phyloP scores from a whole-genome alignment of 257 asterid species.

The Primulina eburnea region DNA sequence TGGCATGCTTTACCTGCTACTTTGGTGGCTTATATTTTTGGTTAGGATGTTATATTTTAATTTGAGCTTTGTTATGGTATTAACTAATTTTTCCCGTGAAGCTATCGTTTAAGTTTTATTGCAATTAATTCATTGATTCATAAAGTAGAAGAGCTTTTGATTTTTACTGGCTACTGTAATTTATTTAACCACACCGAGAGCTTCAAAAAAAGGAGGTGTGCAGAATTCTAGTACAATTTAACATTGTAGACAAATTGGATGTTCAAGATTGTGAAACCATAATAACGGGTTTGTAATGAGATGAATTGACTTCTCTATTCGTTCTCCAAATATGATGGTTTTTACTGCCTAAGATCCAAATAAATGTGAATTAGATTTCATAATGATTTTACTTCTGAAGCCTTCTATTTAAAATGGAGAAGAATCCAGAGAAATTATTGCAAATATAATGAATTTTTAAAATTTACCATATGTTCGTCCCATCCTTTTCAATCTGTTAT shows the following conservation, averaged over 20 bases:
- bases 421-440: not conserved
- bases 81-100: conserved; percentile 9
- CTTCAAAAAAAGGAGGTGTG: conserved; percentile 7
- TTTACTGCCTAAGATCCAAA: not conserved
- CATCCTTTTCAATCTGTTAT: not conserved
- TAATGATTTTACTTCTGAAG: conserved; percentile 7
- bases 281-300: conserved; percentile 1
- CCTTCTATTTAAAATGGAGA: not conserved
- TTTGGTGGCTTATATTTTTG: not conserved
- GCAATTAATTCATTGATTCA: not conserved
- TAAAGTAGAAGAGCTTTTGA: conserved; percentile 11
- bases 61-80: conserved; percentile 17
- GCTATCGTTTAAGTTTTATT: conserved; percentile 3
- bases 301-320: not conserved
- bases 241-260: conserved; percentile 5
- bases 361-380: conserved; percentile 10
- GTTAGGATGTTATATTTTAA: not conserved
- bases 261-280: conserved; percentile 15
- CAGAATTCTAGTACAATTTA: not conserved
- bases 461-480: conserved; percentile 8
- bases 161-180: not conserved
- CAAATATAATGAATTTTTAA: not conserved
- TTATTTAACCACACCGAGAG: conserved; percentile 7
- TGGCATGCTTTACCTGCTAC: conserved; percentile 10
- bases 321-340: not conserved